A percentile compares a stretch with the other conserved stretches of the same genome.
Conservation (phyloP, 2,329 filamentous ascomycete species). For the Hymenotorrendiella dingleyae region DNA sequence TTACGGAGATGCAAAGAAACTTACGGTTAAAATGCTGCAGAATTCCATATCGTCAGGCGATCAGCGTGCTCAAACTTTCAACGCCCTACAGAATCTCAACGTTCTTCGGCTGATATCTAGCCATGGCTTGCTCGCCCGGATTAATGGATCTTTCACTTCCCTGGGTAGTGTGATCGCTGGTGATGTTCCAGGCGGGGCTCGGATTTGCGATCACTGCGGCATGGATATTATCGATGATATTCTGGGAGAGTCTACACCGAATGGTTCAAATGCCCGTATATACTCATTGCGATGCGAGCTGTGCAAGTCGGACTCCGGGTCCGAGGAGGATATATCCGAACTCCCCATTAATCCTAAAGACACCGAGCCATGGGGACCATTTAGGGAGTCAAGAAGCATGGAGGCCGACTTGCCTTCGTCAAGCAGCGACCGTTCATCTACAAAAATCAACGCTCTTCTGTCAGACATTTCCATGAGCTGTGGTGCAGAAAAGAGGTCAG, state of each 20-base stretch:
- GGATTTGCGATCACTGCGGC: slow-evolving; percentile 5
- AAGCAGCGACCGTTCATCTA: slow-evolving; percentile 10
- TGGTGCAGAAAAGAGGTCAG: background rate
- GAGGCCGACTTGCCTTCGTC: background rate
- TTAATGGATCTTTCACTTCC: background rate
- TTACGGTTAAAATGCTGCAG: background rate
- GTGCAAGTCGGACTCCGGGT: background rate
- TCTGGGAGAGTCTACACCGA: slow-evolving; percentile 1
- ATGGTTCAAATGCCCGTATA: background rate
- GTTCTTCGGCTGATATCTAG: slow-evolving; percentile 2
- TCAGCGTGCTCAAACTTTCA: background rate
- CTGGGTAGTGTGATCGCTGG: background rate
- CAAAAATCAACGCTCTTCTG: slow-evolving; percentile 15
- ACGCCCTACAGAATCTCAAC: background rate
- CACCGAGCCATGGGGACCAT: no score
- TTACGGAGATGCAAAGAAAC: slow-evolving; percentile 3
- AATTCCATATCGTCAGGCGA: background rate
- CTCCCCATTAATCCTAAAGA: no score
- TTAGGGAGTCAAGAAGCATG: background rate
- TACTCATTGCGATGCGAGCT: background rate
- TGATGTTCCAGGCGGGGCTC: background rate
- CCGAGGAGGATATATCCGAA: no score
- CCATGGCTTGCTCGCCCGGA: slow-evolving; percentile 1
- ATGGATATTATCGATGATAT: slow-evolving; percentile 3
- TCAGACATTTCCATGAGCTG: slow-evolving; percentile 6